Conservation (phyloP, 116 monocot species). For the Zostera marina region DNA sequence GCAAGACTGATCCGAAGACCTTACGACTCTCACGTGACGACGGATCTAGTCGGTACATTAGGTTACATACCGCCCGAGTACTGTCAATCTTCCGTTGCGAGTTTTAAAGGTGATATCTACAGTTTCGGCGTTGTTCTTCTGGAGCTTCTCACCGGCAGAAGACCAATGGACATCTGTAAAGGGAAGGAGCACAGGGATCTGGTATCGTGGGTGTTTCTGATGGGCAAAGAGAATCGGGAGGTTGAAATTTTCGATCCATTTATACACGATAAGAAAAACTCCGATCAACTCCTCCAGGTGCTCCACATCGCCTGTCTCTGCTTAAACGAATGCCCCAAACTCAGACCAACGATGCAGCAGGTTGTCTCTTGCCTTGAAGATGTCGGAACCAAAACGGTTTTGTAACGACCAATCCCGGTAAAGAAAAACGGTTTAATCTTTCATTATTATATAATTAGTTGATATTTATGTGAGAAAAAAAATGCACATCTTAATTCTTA, state of each 20-base stretch:
- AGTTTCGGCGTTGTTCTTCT: slow-evolving; percentile 61
- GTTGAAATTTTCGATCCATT: slow-evolving; percentile 32
- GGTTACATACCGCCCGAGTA: slow-evolving; percentile 72
- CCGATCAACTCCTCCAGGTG: slow-evolving; percentile 24
- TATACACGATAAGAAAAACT: slow-evolving; percentile 21
- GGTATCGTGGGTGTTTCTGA: slow-evolving; percentile 47
- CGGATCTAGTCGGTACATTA: slow-evolving; percentile 52
- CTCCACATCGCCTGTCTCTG: slow-evolving; percentile 48
- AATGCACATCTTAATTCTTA: neutral
- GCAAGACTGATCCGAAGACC: slow-evolving; percentile 48
- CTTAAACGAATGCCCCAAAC: slow-evolving; percentile 31
- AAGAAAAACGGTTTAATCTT: no score
- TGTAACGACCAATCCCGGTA: no score
- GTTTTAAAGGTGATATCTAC: slow-evolving; percentile 58
- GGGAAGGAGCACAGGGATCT: slow-evolving; percentile 34
- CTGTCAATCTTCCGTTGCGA: slow-evolving; percentile 44
- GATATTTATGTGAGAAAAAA: no score
- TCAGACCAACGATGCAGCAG: slow-evolving; percentile 31
- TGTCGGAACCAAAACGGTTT: slow-evolving; percentile 6
- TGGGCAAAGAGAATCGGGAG: slow-evolving; percentile 38
- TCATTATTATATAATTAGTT: no score
- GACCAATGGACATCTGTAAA: slow-evolving; percentile 54
- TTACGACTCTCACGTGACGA: slow-evolving; percentile 49
- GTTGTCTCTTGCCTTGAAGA: slow-evolving; percentile 41
- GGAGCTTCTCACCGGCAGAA: slow-evolving; percentile 50